phyloP scores from a whole-genome alignment of 257 asterid genomes.

The Solanum appendiculatum region DNA sequence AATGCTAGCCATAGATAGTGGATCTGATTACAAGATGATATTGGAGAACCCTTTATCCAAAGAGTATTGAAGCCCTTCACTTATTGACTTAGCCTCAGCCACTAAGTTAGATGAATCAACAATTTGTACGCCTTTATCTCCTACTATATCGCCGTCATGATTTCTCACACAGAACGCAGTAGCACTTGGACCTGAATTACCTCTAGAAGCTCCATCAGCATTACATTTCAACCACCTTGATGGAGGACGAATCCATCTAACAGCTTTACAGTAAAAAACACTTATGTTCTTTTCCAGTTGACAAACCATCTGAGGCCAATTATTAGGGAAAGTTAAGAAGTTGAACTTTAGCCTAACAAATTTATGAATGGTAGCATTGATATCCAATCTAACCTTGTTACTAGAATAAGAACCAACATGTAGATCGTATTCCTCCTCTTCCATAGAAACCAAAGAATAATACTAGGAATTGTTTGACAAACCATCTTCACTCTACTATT shows the following conservation, averaged over 20 bases:
- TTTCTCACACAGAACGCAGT: too few species aligned
- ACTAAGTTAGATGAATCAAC: too few species aligned
- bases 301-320: too few species aligned
- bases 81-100: neutral
- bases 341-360: neutral
- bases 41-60: neutral
- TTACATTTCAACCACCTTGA: too few species aligned
- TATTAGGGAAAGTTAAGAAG: neutral
- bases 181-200: neutral
- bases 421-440: neutral
- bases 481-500: neutral
- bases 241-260: neutral
- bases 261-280: too few species aligned
- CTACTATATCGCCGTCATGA: neutral
- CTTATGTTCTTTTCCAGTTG: neutral
- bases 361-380: neutral
- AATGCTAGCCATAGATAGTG: neutral
- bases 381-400: neutral
- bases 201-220: neutral
- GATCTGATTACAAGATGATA: neutral
- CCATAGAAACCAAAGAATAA: neutral
- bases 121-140: neutral
- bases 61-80: neutral
- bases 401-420: neutral
- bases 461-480: neutral